Percentiles rank a stretch among this genome's conserved stretches.
Evolutionary conservation across 139 green algal species (phyloP).

Genomic region (Closterium sp.): DNA sequence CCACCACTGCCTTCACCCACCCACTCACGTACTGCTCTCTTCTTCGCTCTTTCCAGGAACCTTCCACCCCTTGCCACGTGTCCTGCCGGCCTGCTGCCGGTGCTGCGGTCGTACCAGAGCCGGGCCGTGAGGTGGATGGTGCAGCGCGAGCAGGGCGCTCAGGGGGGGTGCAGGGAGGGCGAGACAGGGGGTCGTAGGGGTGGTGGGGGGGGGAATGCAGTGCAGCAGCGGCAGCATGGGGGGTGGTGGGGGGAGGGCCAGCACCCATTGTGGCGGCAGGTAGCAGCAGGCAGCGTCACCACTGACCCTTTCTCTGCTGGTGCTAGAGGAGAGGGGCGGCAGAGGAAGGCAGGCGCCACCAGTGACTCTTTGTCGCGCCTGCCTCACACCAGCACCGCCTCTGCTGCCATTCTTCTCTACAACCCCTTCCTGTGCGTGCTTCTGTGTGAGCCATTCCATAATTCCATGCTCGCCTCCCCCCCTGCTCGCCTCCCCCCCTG

Average conservation of each 20-base stretch:
- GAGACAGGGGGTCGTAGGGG: too few relatives aligned
- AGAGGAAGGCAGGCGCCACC: too few relatives aligned
- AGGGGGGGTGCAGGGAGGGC: background rate
- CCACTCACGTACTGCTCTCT: background rate
- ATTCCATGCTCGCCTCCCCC: background rate
- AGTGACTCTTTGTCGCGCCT: too few relatives aligned
- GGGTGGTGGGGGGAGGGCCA: too few relatives aligned
- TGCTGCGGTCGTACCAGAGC: conserved; percentile 77
- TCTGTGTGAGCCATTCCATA: background rate
- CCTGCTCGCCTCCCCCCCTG: too few relatives aligned
- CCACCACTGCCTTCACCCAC: too few relatives aligned
- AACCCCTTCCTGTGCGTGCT: conserved; percentile 12
- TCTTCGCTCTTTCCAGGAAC: background rate
- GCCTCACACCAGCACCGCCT: background rate
- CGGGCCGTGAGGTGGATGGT: conserved; percentile 76
- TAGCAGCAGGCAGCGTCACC: background rate
- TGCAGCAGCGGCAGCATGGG: background rate
- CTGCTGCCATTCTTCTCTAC: background rate
- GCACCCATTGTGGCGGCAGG: background rate
- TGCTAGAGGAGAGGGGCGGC: too few relatives aligned
- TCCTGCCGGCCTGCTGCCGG: conserved; percentile 59
- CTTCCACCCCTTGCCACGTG: background rate
- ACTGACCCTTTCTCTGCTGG: too few relatives aligned
- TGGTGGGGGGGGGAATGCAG: too few relatives aligned
- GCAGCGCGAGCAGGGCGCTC: conserved; percentile 50